A percentile compares a stretch with the other conserved stretches of the same genome.
Conservation (phyloP, 2,329 filamentous ascomycete species). For the Penicillium olsonii region DNA sequence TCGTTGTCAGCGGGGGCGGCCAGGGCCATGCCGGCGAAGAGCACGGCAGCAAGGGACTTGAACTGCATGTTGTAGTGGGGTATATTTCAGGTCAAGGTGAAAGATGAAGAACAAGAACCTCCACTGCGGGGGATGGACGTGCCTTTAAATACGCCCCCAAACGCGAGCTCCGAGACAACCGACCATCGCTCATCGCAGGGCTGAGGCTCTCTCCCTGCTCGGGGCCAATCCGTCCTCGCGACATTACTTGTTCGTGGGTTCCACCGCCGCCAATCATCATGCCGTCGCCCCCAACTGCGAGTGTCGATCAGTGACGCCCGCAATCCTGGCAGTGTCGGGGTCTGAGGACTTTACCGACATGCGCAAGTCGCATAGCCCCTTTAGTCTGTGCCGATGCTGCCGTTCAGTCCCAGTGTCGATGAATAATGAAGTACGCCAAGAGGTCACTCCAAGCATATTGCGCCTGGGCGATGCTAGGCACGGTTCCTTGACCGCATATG, state of each 20-base stretch:
- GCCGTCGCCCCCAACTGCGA: conserved; percentile 9
- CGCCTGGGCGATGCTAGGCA: background rate
- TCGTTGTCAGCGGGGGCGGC: conserved; percentile 2
- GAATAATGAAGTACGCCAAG: background rate
- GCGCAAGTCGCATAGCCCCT: too few species aligned
- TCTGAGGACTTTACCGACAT: too few species aligned
- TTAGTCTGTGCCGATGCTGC: too few species aligned
- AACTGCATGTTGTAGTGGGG: conserved; percentile 14
- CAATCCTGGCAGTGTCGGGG: background rate
- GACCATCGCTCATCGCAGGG: background rate
- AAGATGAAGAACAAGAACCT: background rate
- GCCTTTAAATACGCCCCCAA: conserved; percentile 1
- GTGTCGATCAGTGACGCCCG: background rate
- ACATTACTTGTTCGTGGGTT: conserved; percentile 1
- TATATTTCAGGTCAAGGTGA: background rate
- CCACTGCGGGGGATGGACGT: background rate
- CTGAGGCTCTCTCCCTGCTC: conserved; percentile 7
- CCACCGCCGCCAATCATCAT: conserved; percentile 11
- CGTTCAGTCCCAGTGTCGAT: too few species aligned
- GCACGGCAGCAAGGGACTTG: conserved; percentile 12
- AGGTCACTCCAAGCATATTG: background rate
- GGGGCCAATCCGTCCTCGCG: background rate
- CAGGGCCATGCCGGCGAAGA: conserved; percentile 12
- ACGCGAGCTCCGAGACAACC: background rate
- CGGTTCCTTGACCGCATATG: background rate